Conservation (phyloP, 2,329 filamentous ascomycete species). For the Ilyonectria robusta region DNA sequence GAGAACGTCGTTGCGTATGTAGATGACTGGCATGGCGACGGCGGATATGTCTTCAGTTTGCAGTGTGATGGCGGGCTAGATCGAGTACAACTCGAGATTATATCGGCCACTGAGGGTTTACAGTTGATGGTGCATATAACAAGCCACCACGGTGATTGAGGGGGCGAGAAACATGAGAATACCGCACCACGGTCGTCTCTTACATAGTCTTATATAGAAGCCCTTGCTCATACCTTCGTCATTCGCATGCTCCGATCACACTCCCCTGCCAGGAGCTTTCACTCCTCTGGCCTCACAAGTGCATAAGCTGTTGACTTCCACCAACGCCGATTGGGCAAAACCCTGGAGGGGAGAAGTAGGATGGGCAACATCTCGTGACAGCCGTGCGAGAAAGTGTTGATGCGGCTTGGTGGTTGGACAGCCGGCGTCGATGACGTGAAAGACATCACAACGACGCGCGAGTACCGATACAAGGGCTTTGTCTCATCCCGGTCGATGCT, state of each 20-base stretch:
- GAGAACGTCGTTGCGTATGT: conserved; percentile 62
- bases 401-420: not conserved
- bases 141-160: not conserved
- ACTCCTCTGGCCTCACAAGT: not conserved
- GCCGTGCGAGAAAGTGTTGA: not conserved
- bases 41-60: not conserved
- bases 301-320: conserved; percentile 12
- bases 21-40: conserved; percentile 51
- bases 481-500: not conserved
- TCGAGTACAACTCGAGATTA: not conserved
- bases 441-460: not conserved
- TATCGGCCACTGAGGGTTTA: too few species aligned
- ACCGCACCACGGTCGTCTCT: not conserved
- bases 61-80: not conserved
- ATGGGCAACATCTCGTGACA: conserved; percentile 19
- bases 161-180: not conserved
- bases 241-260: not conserved
- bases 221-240: conserved; percentile 11
- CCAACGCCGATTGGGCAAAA: conserved; percentile 18
- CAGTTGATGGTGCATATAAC: not conserved
- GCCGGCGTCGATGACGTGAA: not conserved
- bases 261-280: not conserved
- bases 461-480: not conserved
- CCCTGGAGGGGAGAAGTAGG: not conserved
- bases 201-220: conserved; percentile 12